Evolutionary conservation across 83 land plant genomes (phyloP), one percentile per base, ranked within the genome.

Genomic region (Diphasiastrum complanatum): DNA sequence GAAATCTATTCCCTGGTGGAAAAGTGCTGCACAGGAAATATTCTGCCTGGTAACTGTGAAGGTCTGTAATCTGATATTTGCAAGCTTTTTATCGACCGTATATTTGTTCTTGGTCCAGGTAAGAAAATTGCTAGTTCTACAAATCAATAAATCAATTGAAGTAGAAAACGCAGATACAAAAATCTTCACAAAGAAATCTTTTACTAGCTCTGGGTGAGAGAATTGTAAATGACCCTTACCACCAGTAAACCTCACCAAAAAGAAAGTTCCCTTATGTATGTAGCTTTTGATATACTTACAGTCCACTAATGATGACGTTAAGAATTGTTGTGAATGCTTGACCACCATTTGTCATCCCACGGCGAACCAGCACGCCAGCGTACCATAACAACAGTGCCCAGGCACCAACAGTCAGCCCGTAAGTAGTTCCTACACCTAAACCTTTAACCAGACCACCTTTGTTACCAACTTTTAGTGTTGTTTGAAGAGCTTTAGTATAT

Each of bases 381-480:
- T 80, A 83, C 91, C 91, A 86, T 4, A 86, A 67, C 47, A 86
- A 77, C 19, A 86, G 64, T 19, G 91, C 91, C 91, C 91, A 86
- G 23, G 82, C 58, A 56, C 78, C 65, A 30, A 73, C 78, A 20
- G 71, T 32, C 6, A 83, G 36, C 0, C 80, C 74, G 33, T 78
- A 74, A 0, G 80, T 80, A 32, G 35, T 52, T 4, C 91, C 91
- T 45, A 86, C 45, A 19, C 91, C 87, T 26, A 83, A n/a, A 4
- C 90, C 90, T 69, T 85, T 85, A 0, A 83, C 86, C 19, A 82
- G 1, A 0, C 86, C 90, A 32, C 75, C 47, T 41, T 70, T 72
- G 66, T 82, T 70, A 20, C 81, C 90, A 5, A 79, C 33, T 33
- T 74, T 71, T 11, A 75, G 59, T 0, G 82, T 73, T 0, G 60